These are phyloP conservation scores for Melanopsichium pennsylvanicum DNA, from an alignment of 1,284 basidiomycete genomes.

Conservation along the genomic window DNA sequence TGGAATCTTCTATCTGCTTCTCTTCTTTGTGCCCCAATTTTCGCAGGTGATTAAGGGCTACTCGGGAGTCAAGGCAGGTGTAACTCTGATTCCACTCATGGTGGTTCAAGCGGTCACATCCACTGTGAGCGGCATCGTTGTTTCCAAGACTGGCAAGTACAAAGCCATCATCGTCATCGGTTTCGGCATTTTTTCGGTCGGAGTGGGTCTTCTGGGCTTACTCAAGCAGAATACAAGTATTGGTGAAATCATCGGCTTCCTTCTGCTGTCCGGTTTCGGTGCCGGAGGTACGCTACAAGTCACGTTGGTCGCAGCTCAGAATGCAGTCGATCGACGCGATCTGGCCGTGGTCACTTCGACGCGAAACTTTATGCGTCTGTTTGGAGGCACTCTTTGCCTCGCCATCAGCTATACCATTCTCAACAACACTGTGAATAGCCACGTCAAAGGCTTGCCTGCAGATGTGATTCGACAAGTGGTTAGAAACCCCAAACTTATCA, in stretches of 20 bases:
- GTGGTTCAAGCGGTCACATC: constrained; percentile 69
- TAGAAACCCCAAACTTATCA: constrained; percentile 38
- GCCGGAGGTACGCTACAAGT: constrained; percentile 70
- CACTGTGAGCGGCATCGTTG: constrained; percentile 71
- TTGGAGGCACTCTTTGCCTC: constrained; percentile 74
- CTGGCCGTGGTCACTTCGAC: constrained; percentile 77
- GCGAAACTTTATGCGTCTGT: constrained; percentile 74
- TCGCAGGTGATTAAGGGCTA: constrained; percentile 77
- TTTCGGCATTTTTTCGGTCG: constrained; percentile 68
- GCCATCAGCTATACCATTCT: constrained; percentile 72
- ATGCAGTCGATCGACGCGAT: constrained; percentile 74
- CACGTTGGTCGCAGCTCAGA: constrained; percentile 73
- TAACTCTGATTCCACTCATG: constrained; percentile 75
- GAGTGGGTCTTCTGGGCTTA: constrained; percentile 74
- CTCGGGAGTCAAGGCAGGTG: constrained; percentile 72
- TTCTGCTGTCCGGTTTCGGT: constrained; percentile 75
- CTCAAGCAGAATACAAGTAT: constrained; percentile 70
- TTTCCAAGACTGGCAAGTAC: constrained; percentile 75
- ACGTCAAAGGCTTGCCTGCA: constrained; percentile 7
- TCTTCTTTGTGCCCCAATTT: constrained; percentile 75
- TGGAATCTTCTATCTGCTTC: constrained; percentile 58
- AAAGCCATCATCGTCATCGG: constrained; percentile 74
- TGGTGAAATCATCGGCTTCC: constrained; percentile 73
- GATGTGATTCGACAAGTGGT: constrained; percentile 26
- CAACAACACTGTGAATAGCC: constrained; percentile 37